Evolutionary conservation across 2,329 filamentous ascomycete genomes (phyloP), one percentile per base, ranked within the genome.

Genomic region (Colletotrichum paranaense): DNA sequence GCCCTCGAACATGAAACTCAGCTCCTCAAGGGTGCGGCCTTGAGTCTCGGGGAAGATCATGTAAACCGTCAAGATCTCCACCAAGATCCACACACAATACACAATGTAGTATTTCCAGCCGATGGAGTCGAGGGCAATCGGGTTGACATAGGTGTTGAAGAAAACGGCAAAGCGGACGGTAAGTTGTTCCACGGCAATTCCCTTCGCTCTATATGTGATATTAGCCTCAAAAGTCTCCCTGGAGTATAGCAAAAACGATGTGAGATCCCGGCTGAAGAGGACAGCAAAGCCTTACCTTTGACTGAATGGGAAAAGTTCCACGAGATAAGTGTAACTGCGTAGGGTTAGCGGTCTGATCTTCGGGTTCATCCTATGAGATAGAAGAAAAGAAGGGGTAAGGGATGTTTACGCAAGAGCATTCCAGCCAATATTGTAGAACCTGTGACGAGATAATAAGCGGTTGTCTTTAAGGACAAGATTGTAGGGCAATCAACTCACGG

Each of bases 41-140:
- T 92, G 93, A 0, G 94, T 97, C 83, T 97, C 94, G 11, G 94
- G 94, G 80, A 96, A 97, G 75, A 95, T 88, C 82, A 95, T 93
- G 83, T 92, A 97, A 63, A 97, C 92, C 90, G 82, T 76, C 30
- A 59, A 67, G 53, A 85, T 79, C 76, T 86, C 84, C 46, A 85
- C 82, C 2, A 79, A 78, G 14, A 86, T 80, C 80, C 84, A 86
- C 32, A 81, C 82, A 75, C 83, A 84, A 74, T 86, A 86, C 11
- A 84, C 83, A 32, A 84, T 82, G 46, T 86, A 80, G 72, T 85
- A 86, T 38, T 80, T 81, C 85, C 85, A 86, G 63, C 80, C 76
- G 26, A 83, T 80, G 22, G 80, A 80, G 12, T 78, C 70, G 2
- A 86, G 81, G 0, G 84, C 84, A 19, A 86, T 83, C 0, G 85